Evolutionary conservation across 108 stramenopile genomes (phyloP).

Genomic region (Pseudonitzschia multiseries): DNA sequence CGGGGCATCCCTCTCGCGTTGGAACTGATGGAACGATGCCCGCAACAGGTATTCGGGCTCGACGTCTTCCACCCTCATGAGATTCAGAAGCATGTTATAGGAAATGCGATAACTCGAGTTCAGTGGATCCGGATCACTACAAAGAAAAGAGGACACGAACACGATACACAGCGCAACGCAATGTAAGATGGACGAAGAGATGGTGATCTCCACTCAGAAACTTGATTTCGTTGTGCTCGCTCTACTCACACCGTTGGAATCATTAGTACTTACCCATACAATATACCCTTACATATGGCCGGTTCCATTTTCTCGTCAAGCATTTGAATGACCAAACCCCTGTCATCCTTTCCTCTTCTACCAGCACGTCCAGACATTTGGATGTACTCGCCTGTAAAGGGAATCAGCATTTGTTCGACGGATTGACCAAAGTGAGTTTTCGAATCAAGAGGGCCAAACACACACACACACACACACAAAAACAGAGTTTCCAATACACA

Average conservation of each 20-base stretch:
- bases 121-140: constrained; percentile 90
- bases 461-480: no score
- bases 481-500: no score
- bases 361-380: constrained; percentile 98
- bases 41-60: constrained; percentile 96
- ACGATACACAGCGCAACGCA: no score
- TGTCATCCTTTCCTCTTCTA: constrained; percentile 97
- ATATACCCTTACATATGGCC: constrained; percentile 89
- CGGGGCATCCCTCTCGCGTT: constrained; percentile 90
- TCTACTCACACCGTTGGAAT: constrained; percentile 14
- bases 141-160: neutral
- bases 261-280: constrained; percentile 50
- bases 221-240: no score
- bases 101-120: constrained; percentile 95
- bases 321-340: constrained; percentile 99
- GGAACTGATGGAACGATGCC: constrained; percentile 96
- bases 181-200: no score
- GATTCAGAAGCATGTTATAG: constrained; percentile 99
- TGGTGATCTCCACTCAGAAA: no score
- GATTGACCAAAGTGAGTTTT: no score
- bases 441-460: neutral
- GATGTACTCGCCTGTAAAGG: constrained; percentile 73
- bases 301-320: constrained; percentile 99
- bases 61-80: constrained; percentile 98
- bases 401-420: neutral